Evolutionary conservation across 805 yeast genomes (phyloP).

Genomic region (Candida nitratophila): DNA sequence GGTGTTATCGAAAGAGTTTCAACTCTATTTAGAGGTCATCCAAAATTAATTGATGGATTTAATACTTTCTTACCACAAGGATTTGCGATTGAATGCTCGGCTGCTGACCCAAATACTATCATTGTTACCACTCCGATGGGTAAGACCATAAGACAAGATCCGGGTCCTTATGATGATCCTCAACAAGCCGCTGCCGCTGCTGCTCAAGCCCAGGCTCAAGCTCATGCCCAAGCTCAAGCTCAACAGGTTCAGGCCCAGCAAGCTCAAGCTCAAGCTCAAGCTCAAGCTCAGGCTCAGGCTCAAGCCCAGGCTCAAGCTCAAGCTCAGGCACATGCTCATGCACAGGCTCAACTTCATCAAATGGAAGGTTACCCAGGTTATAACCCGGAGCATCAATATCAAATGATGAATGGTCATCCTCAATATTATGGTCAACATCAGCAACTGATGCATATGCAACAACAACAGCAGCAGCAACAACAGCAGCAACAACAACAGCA

Average conservation of each 20-base stretch:
- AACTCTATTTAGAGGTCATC: conserved; percentile 84
- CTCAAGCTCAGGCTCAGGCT: conserved; percentile 6
- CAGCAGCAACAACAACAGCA: conserved; percentile 4
- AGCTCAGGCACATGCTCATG: conserved; percentile 9
- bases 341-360: conserved; percentile 1
- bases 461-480: conserved; percentile 2
- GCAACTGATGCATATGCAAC: conserved; percentile 4
- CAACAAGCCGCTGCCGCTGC: conserved; percentile 20
- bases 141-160: conserved; percentile 64
- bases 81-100: conserved; percentile 88
- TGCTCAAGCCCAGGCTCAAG: conserved; percentile 8
- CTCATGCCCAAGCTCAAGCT: conserved; percentile 14
- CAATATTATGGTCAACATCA: conserved; percentile 4
- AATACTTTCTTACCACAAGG: conserved; percentile 98
- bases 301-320: conserved; percentile 11
- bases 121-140: conserved; percentile 96
- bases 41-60: conserved; percentile 91
- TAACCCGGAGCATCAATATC: conserved; percentile 5
- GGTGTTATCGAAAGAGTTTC: conserved; percentile 97
- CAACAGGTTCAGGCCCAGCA: conserved; percentile 10
- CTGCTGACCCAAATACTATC: conserved; percentile 86
- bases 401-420: conserved; percentile 8
- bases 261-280: conserved; percentile 10
- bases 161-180: conserved; percentile 26
- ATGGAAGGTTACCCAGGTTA: conserved; percentile 5